These are phyloP conservation scores for Plasmodium gonderi DNA, from an alignment of 169 alveolate species.

Conservation along the genomic window DNA sequence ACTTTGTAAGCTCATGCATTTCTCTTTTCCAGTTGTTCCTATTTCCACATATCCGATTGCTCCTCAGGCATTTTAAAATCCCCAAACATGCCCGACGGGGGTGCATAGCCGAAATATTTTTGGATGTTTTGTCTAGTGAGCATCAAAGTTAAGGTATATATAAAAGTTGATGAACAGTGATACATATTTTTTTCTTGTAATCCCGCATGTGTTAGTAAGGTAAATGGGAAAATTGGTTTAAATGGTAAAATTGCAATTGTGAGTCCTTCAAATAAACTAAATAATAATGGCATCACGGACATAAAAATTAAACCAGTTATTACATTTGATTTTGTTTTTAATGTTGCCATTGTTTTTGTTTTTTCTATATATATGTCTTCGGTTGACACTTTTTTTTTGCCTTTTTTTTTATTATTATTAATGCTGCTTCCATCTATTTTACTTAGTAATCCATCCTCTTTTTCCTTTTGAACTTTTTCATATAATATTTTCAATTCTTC, in stretches of 20 bases:
- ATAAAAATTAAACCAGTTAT: slow-evolving; percentile 84
- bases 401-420: slow-evolving; percentile 20
- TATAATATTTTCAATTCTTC: slow-evolving; percentile 66
- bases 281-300: slow-evolving; percentile 83
- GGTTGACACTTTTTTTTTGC: slow-evolving; percentile 24
- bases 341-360: slow-evolving; percentile 61
- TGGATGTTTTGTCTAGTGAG: slow-evolving; percentile 78
- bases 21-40: neutral
- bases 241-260: slow-evolving; percentile 86
- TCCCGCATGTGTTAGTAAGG: slow-evolving; percentile 82
- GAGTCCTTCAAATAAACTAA: slow-evolving; percentile 86
- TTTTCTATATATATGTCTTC: slow-evolving; percentile 62
- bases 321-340: slow-evolving; percentile 74
- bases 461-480: slow-evolving; percentile 74
- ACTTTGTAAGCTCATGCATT: neutral
- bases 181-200: slow-evolving; percentile 76
- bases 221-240: slow-evolving; percentile 80
- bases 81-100: slow-evolving; percentile 74
- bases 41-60: slow-evolving; percentile 68
- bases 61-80: slow-evolving; percentile 76
- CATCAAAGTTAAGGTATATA: slow-evolving; percentile 84
- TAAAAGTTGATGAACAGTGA: slow-evolving; percentile 84
- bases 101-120: slow-evolving; percentile 81
- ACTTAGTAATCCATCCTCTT: slow-evolving; percentile 72
- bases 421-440: slow-evolving; percentile 24